Conservation (phyloP, 1,284 basidiomycete species). For the Leccinum pseudoinsigne region DNA sequence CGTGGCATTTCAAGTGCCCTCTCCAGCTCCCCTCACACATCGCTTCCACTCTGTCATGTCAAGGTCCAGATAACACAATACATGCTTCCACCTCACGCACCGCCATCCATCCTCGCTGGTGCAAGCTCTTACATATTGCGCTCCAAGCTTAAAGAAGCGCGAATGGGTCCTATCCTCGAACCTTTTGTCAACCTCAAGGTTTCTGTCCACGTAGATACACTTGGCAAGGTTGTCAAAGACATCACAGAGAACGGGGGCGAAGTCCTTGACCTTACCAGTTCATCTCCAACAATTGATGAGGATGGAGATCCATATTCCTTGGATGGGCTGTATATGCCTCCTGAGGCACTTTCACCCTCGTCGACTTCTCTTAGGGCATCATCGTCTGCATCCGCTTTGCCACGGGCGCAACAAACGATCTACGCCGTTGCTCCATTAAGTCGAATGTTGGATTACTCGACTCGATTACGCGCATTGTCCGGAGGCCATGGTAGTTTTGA, state of each 20-base stretch:
- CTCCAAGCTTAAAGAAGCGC: constrained; percentile 54
- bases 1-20: constrained; percentile 69
- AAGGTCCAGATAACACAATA: constrained; percentile 52
- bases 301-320: constrained; percentile 49
- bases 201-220: constrained; percentile 58
- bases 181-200: constrained; percentile 70
- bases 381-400: constrained; percentile 32
- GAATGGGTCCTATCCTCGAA: constrained; percentile 71
- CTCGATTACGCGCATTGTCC: constrained; percentile 74
- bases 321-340: constrained; percentile 72
- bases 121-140: constrained; percentile 66
- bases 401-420: constrained; percentile 56
- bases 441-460: constrained; percentile 80
- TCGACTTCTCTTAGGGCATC: constrained; percentile 40
- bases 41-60: constrained; percentile 64
- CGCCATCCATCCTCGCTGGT: constrained; percentile 58
- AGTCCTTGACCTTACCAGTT: constrained; percentile 57
- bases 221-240: constrained; percentile 77
- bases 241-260: constrained; percentile 76
- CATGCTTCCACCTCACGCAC: constrained; percentile 41
- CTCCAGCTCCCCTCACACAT: constrained; percentile 75
- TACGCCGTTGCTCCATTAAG: constrained; percentile 75
- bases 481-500: constrained; percentile 83
- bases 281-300: constrained; percentile 42
- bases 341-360: constrained; percentile 69